Percentiles rank a stretch among this genome's conserved stretches.
phyloP scores from a whole-genome alignment of 2,329 filamentous ascomycete species.

The Trichoderma koningii region DNA sequence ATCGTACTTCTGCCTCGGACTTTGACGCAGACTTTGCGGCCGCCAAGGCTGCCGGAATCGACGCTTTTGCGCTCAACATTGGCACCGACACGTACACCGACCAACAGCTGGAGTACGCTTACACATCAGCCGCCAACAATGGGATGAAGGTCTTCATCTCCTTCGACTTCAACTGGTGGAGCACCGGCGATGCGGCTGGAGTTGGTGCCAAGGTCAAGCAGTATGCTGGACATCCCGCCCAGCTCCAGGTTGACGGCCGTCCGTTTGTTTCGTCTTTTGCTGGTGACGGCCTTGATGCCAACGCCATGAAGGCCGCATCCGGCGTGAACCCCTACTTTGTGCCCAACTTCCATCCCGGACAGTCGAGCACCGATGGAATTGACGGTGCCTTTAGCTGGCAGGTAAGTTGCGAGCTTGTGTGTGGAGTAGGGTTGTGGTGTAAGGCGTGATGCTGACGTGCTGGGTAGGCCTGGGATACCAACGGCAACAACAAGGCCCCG shows the following conservation, averaged over 20 bases:
- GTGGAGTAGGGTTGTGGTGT: too few species aligned
- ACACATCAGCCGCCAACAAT: constrained; percentile 49
- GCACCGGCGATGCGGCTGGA: constrained; percentile 39
- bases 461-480: constrained; percentile 49
- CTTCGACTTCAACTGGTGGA: constrained; percentile 58
- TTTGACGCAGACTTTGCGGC: constrained; percentile 53
- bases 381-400: constrained; percentile 49
- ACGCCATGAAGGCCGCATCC: constrained; percentile 45
- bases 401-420: too few species aligned
- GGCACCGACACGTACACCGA: constrained; percentile 48
- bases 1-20: constrained; percentile 45
- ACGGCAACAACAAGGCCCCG: constrained; percentile 53
- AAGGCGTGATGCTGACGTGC: too few species aligned
- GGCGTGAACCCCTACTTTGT: constrained; percentile 50
- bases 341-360: constrained; percentile 51
- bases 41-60: constrained; percentile 48
- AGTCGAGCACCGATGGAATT: constrained; percentile 38
- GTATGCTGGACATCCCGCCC: constrained; percentile 47
- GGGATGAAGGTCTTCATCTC: constrained; percentile 59
- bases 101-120: constrained; percentile 51
- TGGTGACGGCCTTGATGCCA: constrained; percentile 50
- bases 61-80: constrained; percentile 55
- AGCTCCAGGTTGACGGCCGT: constrained; percentile 52
- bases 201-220: constrained; percentile 50
- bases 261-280: constrained; percentile 58